Base-by-base conservation (phyloP, 148 eudicot genomes). In the Chenopodium formosanum region DNA sequence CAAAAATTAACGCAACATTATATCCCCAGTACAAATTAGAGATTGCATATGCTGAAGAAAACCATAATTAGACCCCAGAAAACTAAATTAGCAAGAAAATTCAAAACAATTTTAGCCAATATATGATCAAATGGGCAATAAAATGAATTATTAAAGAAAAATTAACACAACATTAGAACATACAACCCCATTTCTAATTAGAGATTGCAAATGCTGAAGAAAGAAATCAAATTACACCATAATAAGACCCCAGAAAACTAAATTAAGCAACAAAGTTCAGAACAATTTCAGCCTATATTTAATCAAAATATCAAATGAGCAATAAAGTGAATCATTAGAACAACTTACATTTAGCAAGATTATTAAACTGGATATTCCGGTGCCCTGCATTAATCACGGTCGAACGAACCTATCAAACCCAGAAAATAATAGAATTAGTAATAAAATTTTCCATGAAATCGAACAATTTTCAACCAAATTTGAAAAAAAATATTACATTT, bases 301-400 rank as follows among this genome's bases (percentile, higher is more conserved):
- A 31, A 31, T 31, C 32, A 31, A 31, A 31, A 11, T 14, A 58
- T 50, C 14, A 16, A 58, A 50, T 19, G 31, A 0, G 14, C n/a
- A 9, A 13, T 8, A 44, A 34, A 20, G 6, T 16, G 22, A 65
- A 67, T 12, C 8, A 47, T 58, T 37, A 67, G 68, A 70, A 9
- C 53, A 70, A 75, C 87, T 73, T 90, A 90, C 92, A 80, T 40
- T 75, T 84, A 79, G 76, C 64, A 20, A 66, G 34, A 78, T 78
- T 76, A 23, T 29, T 53, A 64, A 74, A 60, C 79, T 53, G 76
- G 72, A 78, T 7, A 67, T 73, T 80, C 73, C 70, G 75, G 52
- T 48, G 65, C 17, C 27, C 50, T 11, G 79, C 79, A 72, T 2
- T 8, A 72, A 62, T 34, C 62, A 66, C 47, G 48, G 27, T 68